A percentile compares a stretch with the other conserved stretches of the same genome.
Conservation (phyloP, 2,329 filamentous ascomycete genomes). For the Fusarium odoratissimum region DNA sequence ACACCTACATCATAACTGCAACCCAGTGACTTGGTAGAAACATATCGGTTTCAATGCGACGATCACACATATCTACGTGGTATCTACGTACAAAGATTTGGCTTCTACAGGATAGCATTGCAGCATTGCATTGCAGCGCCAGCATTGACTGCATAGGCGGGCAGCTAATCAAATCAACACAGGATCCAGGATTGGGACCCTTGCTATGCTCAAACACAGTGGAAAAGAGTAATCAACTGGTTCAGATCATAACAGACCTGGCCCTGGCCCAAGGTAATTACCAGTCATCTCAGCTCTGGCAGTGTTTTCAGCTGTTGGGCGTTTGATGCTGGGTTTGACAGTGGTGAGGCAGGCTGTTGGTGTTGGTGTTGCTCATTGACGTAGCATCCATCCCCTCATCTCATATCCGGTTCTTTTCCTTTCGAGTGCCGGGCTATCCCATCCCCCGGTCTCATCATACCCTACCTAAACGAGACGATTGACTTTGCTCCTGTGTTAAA, state of each 20-base stretch:
- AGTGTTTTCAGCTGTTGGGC: neutral
- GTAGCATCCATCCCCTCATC: neutral
- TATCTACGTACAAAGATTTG: neutral
- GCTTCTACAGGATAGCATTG: neutral
- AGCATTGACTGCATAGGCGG: constrained; percentile 10
- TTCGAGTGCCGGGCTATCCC: constrained; percentile 15
- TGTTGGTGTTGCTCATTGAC: constrained; percentile 1
- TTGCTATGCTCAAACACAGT: constrained; percentile 41
- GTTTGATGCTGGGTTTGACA: constrained; percentile 5
- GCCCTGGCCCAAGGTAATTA: constrained; percentile 26
- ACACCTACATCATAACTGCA: constrained; percentile 17
- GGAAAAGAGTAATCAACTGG: constrained; percentile 37
- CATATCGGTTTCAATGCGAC: constrained; percentile 22
- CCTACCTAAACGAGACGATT: constrained; percentile 8
- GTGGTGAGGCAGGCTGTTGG: constrained; percentile 10
- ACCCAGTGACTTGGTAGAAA: constrained; percentile 18
- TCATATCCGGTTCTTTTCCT: constrained; percentile 5
- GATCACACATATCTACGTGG: constrained; percentile 8
- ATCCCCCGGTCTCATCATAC: constrained; percentile 14
- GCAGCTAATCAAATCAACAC: constrained; percentile 29
- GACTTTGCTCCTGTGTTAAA: constrained; percentile 21
- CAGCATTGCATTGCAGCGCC: neutral
- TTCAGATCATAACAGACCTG: constrained; percentile 9
- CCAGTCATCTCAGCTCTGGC: constrained; percentile 18
- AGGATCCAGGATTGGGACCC: constrained; percentile 17